These are phyloP conservation scores for Marasmius tenuissimus DNA, from an alignment of 1,284 basidiomycete genomes.

Conservation along the genomic window DNA sequence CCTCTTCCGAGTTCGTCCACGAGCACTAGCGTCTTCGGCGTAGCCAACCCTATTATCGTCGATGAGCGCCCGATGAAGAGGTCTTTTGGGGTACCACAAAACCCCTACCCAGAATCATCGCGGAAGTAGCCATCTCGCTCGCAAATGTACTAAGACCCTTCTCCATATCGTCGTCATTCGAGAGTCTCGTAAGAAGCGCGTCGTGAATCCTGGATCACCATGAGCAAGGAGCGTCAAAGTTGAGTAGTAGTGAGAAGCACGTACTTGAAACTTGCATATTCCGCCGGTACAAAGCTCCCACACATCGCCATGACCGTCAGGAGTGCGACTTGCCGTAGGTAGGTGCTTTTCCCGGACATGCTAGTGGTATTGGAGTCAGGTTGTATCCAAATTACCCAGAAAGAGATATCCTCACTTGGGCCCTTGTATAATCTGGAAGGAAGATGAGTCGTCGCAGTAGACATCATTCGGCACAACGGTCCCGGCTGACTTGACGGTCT, in stretches of 20 bases:
- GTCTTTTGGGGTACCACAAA: neutral
- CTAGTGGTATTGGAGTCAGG: slow-evolving; percentile 35
- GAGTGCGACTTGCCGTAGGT: slow-evolving; percentile 84
- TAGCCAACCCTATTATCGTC: slow-evolving; percentile 65
- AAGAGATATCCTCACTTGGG: slow-evolving; percentile 64
- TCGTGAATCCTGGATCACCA: slow-evolving; percentile 65
- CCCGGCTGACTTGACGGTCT: slow-evolving; percentile 67
- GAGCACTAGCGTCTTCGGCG: slow-evolving; percentile 71
- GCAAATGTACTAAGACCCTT: slow-evolving; percentile 90
- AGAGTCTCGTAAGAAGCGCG: slow-evolving; percentile 81
- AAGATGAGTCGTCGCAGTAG: slow-evolving; percentile 77
- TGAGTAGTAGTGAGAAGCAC: slow-evolving; percentile 10
- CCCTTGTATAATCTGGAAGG: slow-evolving; percentile 88
- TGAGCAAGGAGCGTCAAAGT: neutral
- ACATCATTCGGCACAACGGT: slow-evolving; percentile 84
- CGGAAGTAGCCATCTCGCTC: slow-evolving; percentile 86
- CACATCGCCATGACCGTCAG: slow-evolving; percentile 85
- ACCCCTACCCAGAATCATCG: slow-evolving; percentile 78
- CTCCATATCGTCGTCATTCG: slow-evolving; percentile 91
- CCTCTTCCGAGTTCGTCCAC: slow-evolving; percentile 92
- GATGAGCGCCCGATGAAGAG: neutral
- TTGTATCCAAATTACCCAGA: neutral
- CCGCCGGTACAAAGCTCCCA: slow-evolving; percentile 89
- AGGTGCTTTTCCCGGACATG: slow-evolving; percentile 94
- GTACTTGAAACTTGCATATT: slow-evolving; percentile 83